Base-by-base conservation (phyloP, 306 rosid species). In the Acacia confusa region DNA sequence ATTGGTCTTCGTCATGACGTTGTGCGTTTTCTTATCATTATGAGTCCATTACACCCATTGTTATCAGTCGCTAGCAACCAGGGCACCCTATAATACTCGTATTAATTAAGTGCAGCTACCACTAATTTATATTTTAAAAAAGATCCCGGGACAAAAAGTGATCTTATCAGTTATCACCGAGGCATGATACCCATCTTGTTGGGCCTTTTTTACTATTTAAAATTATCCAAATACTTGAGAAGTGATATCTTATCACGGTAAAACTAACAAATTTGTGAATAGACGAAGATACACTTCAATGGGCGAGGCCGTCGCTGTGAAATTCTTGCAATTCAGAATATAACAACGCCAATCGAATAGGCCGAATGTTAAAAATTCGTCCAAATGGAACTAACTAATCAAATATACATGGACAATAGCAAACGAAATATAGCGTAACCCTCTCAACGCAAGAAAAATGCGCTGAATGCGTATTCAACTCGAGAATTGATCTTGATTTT, bases 211-310 rank as follows among this genome's bases (percentile, higher is more conserved):
- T 24, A 60, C 30, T 24, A 60, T 11, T 60, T 10, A 60, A 58
- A 60, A 24, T 11, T 0, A 24, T 60, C 66, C 16, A 0, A 53
- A n/a, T 60, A 9, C 15, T 25, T 60, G 66, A 32, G 17, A 24
- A 53, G 25, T 7, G 60, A 20, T 53, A 20, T 53, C 60, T 47
- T 4, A 47, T 47, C 7, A 47, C 53, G 53, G 11, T 20, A 53
- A 19, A 9, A 20, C 11, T 24, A 53, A 27, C 19, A 4, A 72
- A 34, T n/a, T 53, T 4, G 43, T 74, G 78, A 36, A 60, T 61
- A 74, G n/a, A 75, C 10, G 10, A 81, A 78, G 27, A 80, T 12
- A 67, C 67, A 82, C 30, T 45, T 50, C n/a, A 53, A 75, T 32
- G 14, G 48, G 25, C 61, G 30, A 8, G 60, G 6, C 60, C 4